Base-by-base conservation (phyloP, 2,329 filamentous ascomycete genomes). In the Diaporthe ampelina region DNA sequence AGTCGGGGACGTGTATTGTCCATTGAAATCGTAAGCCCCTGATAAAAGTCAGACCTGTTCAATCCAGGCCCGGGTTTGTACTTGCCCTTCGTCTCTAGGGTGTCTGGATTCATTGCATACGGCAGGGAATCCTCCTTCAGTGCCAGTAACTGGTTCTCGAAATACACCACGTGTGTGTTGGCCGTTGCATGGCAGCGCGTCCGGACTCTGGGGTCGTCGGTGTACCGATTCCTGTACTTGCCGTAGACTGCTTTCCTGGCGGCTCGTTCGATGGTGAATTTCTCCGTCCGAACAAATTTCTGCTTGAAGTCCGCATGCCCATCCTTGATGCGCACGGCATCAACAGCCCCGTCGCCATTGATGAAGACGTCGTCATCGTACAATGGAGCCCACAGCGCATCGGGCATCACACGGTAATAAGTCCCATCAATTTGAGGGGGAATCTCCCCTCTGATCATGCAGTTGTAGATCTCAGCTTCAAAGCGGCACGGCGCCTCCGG, bases 161-260 rank as follows among this genome's bases (percentile, higher is more conserved):
- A 91, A 77, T 87, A 89, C 1, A 89, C 82, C 21, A 91, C 82
- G 74, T 91, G 91, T 1, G 90, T 91, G 76, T 91, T 91, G 5
- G 87, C 85, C 0, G 88, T 88, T 0, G 88, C 90, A 29, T 89
- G 82, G 58, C 91, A 88, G 67, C 85, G 85, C 10, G 90, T 88
- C 76, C 58, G 70, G 29, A 72, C 48, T 35, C 70, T 50, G 21
- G 70, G 72, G 24, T 73, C 72, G 61, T 73, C 72, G 8, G 72
- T 69, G 13, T 73, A 73, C 24, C 72, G 56, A 26, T 73, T 73
- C 54, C 63, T 69, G 7, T 73, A 70, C 10, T 73, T 73, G 7
- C 71, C 61, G 29, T 65, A 70, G 11, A 74, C 26, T 26, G 73
- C 67, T 19, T 26, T 40, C 50, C 68, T 43, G 5, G 73, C 73